These are phyloP conservation scores for Backusella parvicylindrica DNA, from an alignment of 192 early-diverging fungal species.

Conservation along the genomic window DNA sequence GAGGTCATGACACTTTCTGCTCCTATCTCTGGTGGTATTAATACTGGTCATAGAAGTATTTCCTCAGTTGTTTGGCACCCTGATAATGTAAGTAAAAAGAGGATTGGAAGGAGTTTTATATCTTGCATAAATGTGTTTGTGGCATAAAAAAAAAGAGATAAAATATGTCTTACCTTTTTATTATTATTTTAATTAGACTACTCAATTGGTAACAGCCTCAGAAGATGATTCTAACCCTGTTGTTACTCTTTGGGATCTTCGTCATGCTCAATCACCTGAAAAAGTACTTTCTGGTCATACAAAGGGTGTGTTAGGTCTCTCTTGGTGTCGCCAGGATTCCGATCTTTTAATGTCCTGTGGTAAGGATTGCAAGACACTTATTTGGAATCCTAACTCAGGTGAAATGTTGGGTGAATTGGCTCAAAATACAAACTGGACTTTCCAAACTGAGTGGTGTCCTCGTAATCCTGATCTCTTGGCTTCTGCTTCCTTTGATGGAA, in stretches of 20 bases:
- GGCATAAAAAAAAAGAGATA: too few relatives aligned
- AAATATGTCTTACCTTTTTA: neutral
- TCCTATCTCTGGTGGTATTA: slow-evolving; percentile 38
- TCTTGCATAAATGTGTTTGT: neutral
- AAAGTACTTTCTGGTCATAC: slow-evolving; percentile 80
- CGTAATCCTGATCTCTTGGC: slow-evolving; percentile 89
- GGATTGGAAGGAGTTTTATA: neutral
- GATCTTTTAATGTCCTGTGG: slow-evolving; percentile 90
- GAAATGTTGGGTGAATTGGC: slow-evolving; percentile 90
- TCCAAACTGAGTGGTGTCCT: slow-evolving; percentile 95
- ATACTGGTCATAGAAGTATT: slow-evolving; percentile 68
- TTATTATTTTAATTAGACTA: slow-evolving; percentile 52
- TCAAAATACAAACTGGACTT: slow-evolving; percentile 86
- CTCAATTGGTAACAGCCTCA: slow-evolving; percentile 89
- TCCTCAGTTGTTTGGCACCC: slow-evolving; percentile 92
- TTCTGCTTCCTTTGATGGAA: slow-evolving; percentile 92
- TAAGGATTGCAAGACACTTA: slow-evolving; percentile 93
- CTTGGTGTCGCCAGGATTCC: slow-evolving; percentile 94
- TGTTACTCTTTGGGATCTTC: slow-evolving; percentile 92
- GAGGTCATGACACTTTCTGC: slow-evolving; percentile 76
- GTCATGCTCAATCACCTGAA: slow-evolving; percentile 92
- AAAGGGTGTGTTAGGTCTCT: slow-evolving; percentile 87
- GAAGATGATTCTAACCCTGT: slow-evolving; percentile 91
- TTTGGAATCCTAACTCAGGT: slow-evolving; percentile 85
- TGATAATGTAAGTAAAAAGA: slow-evolving; percentile 53